Evolutionary conservation across 805 yeast genomes (phyloP).

Genomic region (Saccharomyces mikatae): DNA sequence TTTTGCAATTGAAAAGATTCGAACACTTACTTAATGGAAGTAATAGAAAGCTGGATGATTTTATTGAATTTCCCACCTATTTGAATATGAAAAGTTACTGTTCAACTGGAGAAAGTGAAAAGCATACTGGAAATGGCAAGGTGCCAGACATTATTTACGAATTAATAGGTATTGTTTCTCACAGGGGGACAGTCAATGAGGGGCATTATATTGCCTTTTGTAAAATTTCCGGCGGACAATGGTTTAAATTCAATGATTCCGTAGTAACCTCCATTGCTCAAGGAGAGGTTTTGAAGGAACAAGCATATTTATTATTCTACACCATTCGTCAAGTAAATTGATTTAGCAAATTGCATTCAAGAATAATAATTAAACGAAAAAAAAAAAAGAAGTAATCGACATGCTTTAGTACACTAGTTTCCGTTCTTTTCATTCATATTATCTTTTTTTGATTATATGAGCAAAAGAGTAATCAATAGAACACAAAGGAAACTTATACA

Average conservation of each 20-base stretch:
- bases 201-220: slow-evolving; percentile 87
- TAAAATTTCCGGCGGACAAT: slow-evolving; percentile 62
- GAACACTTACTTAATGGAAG: slow-evolving; percentile 35
- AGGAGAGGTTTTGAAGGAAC: slow-evolving; percentile 57
- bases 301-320: slow-evolving; percentile 76
- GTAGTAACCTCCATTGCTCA: slow-evolving; percentile 59
- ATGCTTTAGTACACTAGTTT: background rate
- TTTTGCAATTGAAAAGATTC: slow-evolving; percentile 74
- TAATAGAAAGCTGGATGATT: slow-evolving; percentile 67
- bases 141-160: slow-evolving; percentile 54
- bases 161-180: slow-evolving; percentile 79
- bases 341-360: background rate
- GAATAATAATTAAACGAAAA: background rate
- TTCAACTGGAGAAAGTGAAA: slow-evolving; percentile 1
- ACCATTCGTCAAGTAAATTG: slow-evolving; percentile 33
- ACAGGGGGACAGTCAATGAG: slow-evolving; percentile 87
- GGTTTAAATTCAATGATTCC: slow-evolving; percentile 92
- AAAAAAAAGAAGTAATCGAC: background rate
- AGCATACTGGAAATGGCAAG: slow-evolving; percentile 1
- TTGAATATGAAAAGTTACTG: slow-evolving; percentile 63
- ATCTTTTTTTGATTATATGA: background rate
- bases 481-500: background rate
- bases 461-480: background rate
- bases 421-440: background rate
- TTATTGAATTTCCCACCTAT: slow-evolving; percentile 62